Percentiles rank a stretch among this genome's conserved stretches.
Conservation (phyloP, 768 basidiomycete genomes). For the Russula sp. region DNA sequence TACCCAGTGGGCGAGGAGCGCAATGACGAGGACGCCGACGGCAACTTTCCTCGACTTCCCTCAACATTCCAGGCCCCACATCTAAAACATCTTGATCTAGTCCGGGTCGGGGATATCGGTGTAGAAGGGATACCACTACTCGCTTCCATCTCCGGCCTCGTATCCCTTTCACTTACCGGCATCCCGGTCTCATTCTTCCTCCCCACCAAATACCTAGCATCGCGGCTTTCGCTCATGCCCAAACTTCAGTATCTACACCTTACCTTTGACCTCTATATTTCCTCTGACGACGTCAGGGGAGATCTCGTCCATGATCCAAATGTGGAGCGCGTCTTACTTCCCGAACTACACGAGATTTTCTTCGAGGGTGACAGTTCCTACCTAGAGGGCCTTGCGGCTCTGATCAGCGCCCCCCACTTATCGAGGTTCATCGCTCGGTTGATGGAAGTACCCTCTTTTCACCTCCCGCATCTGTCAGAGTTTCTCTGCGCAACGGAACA, state of each 20-base stretch:
- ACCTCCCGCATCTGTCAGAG: too few relatives aligned
- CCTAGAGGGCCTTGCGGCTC: not conserved
- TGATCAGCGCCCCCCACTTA: not conserved
- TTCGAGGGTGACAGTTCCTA: not conserved
- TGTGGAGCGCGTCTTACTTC: not conserved
- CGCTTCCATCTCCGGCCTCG: not conserved
- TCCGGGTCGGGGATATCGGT: not conserved
- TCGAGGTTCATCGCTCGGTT: too few relatives aligned
- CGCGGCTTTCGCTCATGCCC: not conserved
- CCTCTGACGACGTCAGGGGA: not conserved
- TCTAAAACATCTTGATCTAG: not conserved
- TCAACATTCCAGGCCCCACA: not conserved
- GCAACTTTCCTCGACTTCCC: not conserved
- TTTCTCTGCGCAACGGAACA: too few relatives aligned
- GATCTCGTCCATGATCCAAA: not conserved
- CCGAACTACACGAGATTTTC: not conserved
- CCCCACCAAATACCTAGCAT: not conserved
- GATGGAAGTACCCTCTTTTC: too few relatives aligned
- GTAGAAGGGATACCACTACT: not conserved
- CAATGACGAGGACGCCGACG: too few relatives aligned
- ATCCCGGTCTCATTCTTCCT: not conserved
- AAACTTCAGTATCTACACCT: not conserved
- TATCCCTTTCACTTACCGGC: not conserved
- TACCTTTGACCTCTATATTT: not conserved
- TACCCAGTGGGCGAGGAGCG: too few relatives aligned